Conservation (phyloP, 192 early-diverging fungal species). For the Rhizophagus clarus region DNA sequence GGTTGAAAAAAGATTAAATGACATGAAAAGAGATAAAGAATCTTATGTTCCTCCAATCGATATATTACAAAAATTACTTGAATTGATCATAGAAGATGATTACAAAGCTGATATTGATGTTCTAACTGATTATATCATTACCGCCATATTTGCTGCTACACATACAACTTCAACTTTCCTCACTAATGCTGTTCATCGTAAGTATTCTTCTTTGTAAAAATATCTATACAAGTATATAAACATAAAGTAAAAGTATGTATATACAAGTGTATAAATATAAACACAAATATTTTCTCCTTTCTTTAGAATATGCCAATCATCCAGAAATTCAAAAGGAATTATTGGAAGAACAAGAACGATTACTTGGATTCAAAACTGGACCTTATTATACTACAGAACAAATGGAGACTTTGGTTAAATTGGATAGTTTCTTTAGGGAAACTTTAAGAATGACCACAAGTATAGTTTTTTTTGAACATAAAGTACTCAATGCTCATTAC, state of each 20-base stretch:
- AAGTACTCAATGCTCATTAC: background rate
- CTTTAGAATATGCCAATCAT: background rate
- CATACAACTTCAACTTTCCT: background rate
- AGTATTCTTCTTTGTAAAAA: background rate
- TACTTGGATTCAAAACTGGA: background rate
- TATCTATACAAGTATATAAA: too few relatives aligned
- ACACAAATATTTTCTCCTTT: background rate
- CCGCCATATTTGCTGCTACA: constrained; percentile 2
- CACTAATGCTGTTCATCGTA: background rate
- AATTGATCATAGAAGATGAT: background rate
- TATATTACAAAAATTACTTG: background rate
- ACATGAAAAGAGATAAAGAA: background rate
- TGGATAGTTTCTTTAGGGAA: constrained; percentile 12
- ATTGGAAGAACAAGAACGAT: constrained; percentile 13
- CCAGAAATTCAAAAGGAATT: constrained; percentile 9
- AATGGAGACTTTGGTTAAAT: background rate
- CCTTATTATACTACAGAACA: background rate
- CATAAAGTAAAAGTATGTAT: too few relatives aligned
- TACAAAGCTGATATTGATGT: background rate
- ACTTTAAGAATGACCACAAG: background rate
- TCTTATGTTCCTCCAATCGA: background rate
- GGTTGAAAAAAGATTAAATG: background rate
- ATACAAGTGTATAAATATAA: too few relatives aligned
- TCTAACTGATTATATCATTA: background rate
- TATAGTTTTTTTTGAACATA: background rate